Percentiles rank a stretch among this genome's conserved stretches.
Conservation (phyloP, 345 rosid genomes). For the Arabidopsis suecica region DNA sequence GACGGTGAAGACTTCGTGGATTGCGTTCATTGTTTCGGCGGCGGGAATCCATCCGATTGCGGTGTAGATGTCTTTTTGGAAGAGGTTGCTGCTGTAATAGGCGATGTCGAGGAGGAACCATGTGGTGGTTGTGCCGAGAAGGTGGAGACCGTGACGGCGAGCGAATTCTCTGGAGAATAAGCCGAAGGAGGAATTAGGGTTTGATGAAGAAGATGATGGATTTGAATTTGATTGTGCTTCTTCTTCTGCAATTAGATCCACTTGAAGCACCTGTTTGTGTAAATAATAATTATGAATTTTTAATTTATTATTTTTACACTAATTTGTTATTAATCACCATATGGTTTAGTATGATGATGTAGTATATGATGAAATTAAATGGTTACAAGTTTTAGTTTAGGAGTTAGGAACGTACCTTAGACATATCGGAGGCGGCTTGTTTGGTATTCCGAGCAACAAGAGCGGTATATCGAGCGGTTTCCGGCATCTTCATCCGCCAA, state of each 20-base stretch:
- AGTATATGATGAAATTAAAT: too few relatives aligned
- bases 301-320: too few relatives aligned
- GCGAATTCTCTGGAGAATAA: slow-evolving; percentile 57
- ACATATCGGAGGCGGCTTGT: slow-evolving; percentile 77
- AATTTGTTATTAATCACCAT: too few relatives aligned
- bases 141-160: slow-evolving; percentile 65
- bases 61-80: slow-evolving; percentile 71
- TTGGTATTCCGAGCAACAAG: slow-evolving; percentile 62
- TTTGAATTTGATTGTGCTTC: not conserved
- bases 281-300: too few relatives aligned
- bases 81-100: slow-evolving; percentile 67
- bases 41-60: slow-evolving; percentile 58
- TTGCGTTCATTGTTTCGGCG: slow-evolving; percentile 61
- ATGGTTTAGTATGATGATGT: too few relatives aligned
- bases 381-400: not conserved
- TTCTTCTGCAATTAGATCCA: slow-evolving; percentile 40
- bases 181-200: slow-evolving; percentile 43
- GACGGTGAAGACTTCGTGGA: slow-evolving; percentile 62
- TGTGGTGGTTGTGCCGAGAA: slow-evolving; percentile 66
- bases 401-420: slow-evolving; percentile 51
- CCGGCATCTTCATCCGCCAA: slow-evolving; percentile 86
- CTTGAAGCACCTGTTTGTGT: slow-evolving; percentile 36
- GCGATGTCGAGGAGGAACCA: slow-evolving; percentile 82
- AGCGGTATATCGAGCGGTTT: slow-evolving; percentile 80
- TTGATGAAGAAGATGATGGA: slow-evolving; percentile 19